These are phyloP conservation scores for Monosporascus sp. DNA, from an alignment of 2,329 filamentous ascomycete genomes.

Conservation along the genomic window DNA sequence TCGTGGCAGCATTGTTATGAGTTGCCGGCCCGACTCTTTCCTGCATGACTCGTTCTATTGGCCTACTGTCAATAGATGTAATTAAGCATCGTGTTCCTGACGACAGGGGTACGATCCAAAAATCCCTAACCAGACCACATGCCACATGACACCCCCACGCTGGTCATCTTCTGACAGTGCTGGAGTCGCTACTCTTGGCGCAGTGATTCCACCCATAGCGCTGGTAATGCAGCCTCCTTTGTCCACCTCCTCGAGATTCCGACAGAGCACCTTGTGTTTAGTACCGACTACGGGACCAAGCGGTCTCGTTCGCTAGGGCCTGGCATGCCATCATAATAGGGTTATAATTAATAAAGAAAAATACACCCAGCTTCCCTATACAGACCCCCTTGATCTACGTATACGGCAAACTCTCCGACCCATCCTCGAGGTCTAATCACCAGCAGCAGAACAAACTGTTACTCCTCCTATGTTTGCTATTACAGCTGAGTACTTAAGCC, in stretches of 20 bases:
- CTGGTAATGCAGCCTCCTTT: background rate
- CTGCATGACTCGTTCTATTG: no score
- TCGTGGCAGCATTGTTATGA: no score
- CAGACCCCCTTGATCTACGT: background rate
- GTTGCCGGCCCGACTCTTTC: no score
- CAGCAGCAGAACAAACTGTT: background rate
- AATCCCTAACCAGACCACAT: background rate
- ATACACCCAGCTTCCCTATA: background rate
- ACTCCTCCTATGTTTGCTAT: background rate
- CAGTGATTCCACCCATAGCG: background rate
- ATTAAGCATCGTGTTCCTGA: background rate
- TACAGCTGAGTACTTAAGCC: background rate
- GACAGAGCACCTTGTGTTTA: background rate
- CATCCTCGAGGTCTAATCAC: background rate
- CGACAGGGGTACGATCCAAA: background rate
- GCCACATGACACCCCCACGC: constrained; percentile 1
- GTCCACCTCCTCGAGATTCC: background rate
- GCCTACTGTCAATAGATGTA: no score
- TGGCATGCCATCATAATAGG: background rate
- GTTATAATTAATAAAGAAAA: background rate
- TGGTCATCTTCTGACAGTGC: background rate
- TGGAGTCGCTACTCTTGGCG: background rate
- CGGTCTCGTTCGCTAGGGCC: background rate
- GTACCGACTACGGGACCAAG: background rate
- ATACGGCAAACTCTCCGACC: background rate